phyloP scores from a whole-genome alignment of 2,329 filamentous ascomycete species.

The Talaromyces piceae region DNA sequence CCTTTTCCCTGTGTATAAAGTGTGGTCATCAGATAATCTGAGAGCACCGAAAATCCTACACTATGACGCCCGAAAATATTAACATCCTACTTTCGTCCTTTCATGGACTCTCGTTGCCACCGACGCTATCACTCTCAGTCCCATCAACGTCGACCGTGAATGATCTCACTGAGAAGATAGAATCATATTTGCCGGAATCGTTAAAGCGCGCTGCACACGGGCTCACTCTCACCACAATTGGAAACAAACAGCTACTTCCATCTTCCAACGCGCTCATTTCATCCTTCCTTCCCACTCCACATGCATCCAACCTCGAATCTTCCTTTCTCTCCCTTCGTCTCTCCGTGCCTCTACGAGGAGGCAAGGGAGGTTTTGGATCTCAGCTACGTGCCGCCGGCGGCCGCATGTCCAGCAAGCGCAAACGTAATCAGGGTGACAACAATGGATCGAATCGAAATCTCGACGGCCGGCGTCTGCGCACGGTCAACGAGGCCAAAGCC shows the following conservation, averaged over 20 bases:
- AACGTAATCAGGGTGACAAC: slow-evolving; percentile 71
- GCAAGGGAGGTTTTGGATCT: slow-evolving; percentile 96
- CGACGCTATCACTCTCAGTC: slow-evolving; percentile 74
- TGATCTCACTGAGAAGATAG: slow-evolving; percentile 58
- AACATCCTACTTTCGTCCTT: slow-evolving; percentile 85
- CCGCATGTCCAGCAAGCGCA: slow-evolving; percentile 95
- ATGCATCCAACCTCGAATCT: slow-evolving; percentile 39
- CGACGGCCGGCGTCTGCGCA: slow-evolving; percentile 81
- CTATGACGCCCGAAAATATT: slow-evolving; percentile 54
- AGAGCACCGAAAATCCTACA: slow-evolving; percentile 7
- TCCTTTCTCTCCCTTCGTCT: slow-evolving; percentile 78
- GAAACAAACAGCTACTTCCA: slow-evolving; percentile 61
- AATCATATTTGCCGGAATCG: slow-evolving; percentile 53
- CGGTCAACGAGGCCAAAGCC: slow-evolving; percentile 90
- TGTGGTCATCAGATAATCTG: neutral
- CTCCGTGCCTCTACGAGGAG: slow-evolving; percentile 71
- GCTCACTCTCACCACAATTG: slow-evolving; percentile 74
- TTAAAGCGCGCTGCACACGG: slow-evolving; percentile 42
- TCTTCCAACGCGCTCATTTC: slow-evolving; percentile 51
- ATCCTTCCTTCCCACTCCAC: slow-evolving; percentile 48
- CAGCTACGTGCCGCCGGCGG: slow-evolving; percentile 94
- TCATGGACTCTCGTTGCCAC: slow-evolving; percentile 69
- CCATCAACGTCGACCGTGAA: slow-evolving; percentile 56
- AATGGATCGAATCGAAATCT: slow-evolving; percentile 90
- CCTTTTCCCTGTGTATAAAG: neutral